Evolutionary conservation across 345 rosid genomes (phyloP), one percentile per base, ranked within the genome.

Genomic region (Gossypium sturtianum): DNA sequence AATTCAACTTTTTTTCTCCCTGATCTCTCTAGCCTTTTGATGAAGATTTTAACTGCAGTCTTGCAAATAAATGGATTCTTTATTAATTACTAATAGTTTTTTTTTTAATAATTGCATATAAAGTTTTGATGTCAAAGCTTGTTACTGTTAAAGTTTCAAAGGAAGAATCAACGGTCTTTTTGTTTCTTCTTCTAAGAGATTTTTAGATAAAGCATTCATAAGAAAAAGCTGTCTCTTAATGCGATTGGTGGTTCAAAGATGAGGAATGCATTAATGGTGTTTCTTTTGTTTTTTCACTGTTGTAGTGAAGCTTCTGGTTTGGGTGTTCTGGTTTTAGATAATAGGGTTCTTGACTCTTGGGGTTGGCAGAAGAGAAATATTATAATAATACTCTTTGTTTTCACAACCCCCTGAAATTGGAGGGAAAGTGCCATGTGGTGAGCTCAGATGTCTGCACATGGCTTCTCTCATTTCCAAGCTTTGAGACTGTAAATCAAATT

Each of bases 361-460:
- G 71, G 63, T 75, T 58, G 74, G 71, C n/a, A 47, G 41, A 15
- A 48, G 34, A 49, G 74, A 64, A 44, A 45, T 67, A 53, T 17
- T 22, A 68, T n/a, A 76, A 78, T 60, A 68, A 66, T 20, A 19
- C 10, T 4, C 3, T 34, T 63, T 25, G 72, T 64, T 54, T 74
- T 58, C 17, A 64, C 53, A 64, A 62, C 60, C 75, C 15, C 16
- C 52, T 64, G 72, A 77, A 75, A 44, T 44, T 72, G 74, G 80
- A 80, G 75, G 75, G 74, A 51, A 77, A 70, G 68, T 69, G 78
- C 86, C 90, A 86, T 81, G 88, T 87, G 87, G 80, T 81, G 86
- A 86, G 81, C 82, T 76, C 87, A 80, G 88, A 78, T 75, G 78
- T 75, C 15, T 66, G 86, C 91, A 87, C 91, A 87, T 86, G 91